phyloP scores from a whole-genome alignment of 805 yeast genomes.

The Saccharomycopsis sp. region DNA sequence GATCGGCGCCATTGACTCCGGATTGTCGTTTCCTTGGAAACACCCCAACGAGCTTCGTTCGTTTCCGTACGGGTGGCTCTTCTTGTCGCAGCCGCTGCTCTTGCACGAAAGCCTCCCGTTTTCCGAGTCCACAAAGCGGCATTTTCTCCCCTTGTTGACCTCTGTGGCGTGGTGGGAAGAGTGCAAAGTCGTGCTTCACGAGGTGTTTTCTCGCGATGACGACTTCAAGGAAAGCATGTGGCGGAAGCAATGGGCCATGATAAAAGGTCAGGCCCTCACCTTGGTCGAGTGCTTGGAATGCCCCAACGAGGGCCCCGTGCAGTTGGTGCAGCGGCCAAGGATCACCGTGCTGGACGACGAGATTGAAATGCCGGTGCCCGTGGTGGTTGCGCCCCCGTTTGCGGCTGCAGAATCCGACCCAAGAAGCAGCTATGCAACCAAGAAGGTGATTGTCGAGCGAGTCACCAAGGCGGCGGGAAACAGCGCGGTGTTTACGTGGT shows the following conservation, averaged over 20 bases:
- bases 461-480: constrained; percentile 43
- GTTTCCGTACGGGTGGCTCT: constrained; percentile 73
- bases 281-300: constrained; percentile 56
- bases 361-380: constrained; percentile 44
- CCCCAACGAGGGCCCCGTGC: constrained; percentile 56
- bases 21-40: constrained; percentile 71
- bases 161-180: constrained; percentile 67
- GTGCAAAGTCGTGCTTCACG: constrained; percentile 37
- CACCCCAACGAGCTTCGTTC: constrained; percentile 79
- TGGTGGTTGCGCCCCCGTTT: constrained; percentile 5
- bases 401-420: too few relatives aligned
- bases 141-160: constrained; percentile 49
- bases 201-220: constrained; percentile 43
- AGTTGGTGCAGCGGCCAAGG: constrained; percentile 49
- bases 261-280: constrained; percentile 73
- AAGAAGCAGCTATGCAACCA: too few relatives aligned
- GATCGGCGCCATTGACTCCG: constrained; percentile 70
- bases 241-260: constrained; percentile 56
- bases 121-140: constrained; percentile 43
- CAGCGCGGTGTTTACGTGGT: constrained; percentile 65
- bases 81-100: constrained; percentile 56
- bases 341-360: constrained; percentile 52
- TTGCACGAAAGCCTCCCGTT: too few relatives aligned
- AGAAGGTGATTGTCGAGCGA: constrained; percentile 50
- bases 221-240: constrained; percentile 63